Base-by-base conservation (phyloP, 441 rosid species). In the Aquilaria agallochum region DNA sequence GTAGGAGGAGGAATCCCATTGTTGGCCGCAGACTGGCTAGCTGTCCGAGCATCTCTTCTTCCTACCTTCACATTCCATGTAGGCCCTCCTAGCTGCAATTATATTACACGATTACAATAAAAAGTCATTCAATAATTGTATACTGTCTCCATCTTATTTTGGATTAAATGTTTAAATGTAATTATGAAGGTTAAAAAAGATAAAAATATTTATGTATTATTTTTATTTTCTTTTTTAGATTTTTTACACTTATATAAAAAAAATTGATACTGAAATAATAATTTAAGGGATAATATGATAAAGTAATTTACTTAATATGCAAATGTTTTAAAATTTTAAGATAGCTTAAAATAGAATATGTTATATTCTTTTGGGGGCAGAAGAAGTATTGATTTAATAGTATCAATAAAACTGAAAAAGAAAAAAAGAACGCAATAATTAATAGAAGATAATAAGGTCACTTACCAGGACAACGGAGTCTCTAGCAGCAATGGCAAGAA, bases 11-110 rank as follows among this genome's bases (percentile, higher is more conserved):
- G 97, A 66, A 92, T 82, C 71, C 80, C 68, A 51, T 56, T 85
- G 60, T 87, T 92, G 1, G 96, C 96, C 0, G 89, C 96, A 27
- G 89, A 69, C 59, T 72, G 88, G 78, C 97, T 89, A 33, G 97
- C 86, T 0, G 83, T 83, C 62, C 66, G 82, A 2, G 95, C 78
- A 72, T 92, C 95, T 74, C 97, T 83, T 72, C 96, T 89, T 70
- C 96, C 97, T 11, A 92, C 79, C 64, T 92, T 89, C 55, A 89
- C 96, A 42, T 75, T 52, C 96, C 97, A 92, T 2, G 11, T 67
- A 0, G 92, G 96, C 5, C 96, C 95, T 71, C 92, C 91, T 59
- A 89, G 88, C 96, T 92, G 62, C 55, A 66, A 48, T 20, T 20
- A 20, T 20, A 20, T 20, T 20, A 20, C 27, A 20, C 27, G 27